phyloP scores from a whole-genome alignment of 1,139 yeast species.

The Taphrina wiesneri region DNA sequence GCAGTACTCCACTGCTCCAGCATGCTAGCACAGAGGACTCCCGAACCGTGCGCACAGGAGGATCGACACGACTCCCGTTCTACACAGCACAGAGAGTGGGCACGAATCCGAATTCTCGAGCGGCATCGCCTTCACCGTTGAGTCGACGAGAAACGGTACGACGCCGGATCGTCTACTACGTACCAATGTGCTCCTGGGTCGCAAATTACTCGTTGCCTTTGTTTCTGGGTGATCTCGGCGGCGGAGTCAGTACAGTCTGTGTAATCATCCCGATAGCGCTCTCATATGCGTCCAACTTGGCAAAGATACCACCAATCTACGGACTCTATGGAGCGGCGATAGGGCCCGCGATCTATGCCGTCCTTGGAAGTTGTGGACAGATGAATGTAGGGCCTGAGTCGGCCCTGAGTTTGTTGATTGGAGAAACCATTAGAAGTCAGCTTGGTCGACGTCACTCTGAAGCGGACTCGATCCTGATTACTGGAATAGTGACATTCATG shows the following conservation, averaged over 20 bases:
- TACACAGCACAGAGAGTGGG: conserved; percentile 30
- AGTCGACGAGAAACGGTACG: conserved; percentile 5
- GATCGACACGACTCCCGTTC: conserved; percentile 22
- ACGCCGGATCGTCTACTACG: conserved; percentile 21
- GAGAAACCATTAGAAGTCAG: conserved; percentile 73
- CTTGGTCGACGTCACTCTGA: conserved; percentile 39
- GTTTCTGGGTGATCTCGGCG: conserved; percentile 65
- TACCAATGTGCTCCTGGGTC: conserved; percentile 23
- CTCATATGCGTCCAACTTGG: conserved; percentile 85
- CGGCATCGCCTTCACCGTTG: conserved; percentile 8
- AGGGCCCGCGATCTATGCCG: conserved; percentile 76
- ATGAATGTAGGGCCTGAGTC: conserved; percentile 98
- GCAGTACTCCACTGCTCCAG: conserved; percentile 5
- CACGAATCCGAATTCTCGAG: conserved; percentile 21
- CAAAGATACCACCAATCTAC: conserved; percentile 84
- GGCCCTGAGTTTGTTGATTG: conserved; percentile 85
- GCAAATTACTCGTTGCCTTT: conserved; percentile 20
- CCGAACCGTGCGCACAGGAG: background rate
- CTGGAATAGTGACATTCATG: conserved; percentile 70
- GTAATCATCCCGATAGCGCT: conserved; percentile 88
- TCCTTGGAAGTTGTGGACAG: conserved; percentile 90
- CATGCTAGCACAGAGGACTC: conserved; percentile 3
- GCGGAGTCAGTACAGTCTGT: conserved; percentile 85
- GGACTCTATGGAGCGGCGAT: conserved; percentile 81
- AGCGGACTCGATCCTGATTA: conserved; percentile 55